Evolutionary conservation across 2,329 filamentous ascomycete genomes (phyloP).

Genomic region (Aspergillaceae sp.): DNA sequence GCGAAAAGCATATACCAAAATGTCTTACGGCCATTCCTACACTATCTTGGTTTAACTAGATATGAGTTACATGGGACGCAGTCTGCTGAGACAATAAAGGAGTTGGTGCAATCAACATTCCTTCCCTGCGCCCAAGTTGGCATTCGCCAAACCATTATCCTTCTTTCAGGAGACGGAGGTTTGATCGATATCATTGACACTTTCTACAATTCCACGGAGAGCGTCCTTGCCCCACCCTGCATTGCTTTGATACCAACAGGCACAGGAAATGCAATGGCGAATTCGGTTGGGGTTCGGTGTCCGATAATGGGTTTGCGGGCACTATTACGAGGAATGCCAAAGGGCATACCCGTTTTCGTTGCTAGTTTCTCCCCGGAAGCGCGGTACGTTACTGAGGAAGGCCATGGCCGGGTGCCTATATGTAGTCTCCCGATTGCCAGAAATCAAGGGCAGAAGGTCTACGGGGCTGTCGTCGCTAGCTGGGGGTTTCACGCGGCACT

Average conservation of each 20-base stretch:
- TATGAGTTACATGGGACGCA: conserved; percentile 56
- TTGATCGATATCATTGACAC: conserved; percentile 74
- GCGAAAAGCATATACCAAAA: conserved; percentile 49
- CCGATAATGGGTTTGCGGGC: conserved; percentile 44
- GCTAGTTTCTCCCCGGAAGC: conserved; percentile 55
- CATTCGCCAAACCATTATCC: conserved; percentile 54
- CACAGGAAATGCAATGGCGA: conserved; percentile 40
- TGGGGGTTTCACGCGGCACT: conserved; percentile 85
- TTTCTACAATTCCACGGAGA: conserved; percentile 28
- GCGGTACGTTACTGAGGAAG: conserved; percentile 35
- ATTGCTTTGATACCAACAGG: conserved; percentile 49
- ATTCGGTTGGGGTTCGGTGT: conserved; percentile 26
- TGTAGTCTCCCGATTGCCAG: conserved; percentile 9
- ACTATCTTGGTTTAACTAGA: conserved; percentile 34
- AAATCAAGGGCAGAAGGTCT: conserved; percentile 32
- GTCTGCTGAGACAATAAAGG: conserved; percentile 53
- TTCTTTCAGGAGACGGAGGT: conserved; percentile 83
- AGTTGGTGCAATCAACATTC: conserved; percentile 49
- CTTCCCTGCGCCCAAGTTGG: conserved; percentile 43
- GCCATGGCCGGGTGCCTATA: conserved; percentile 32
- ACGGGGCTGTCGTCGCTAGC: conserved; percentile 77
- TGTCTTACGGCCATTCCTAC: conserved; percentile 50
- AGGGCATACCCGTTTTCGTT: conserved; percentile 53
- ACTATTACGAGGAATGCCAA: conserved; percentile 50
- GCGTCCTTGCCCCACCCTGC: conserved; percentile 42